A percentile compares a stretch with the other conserved stretches of the same genome.
Evolutionary conservation across 75 land plant species (phyloP).

Genomic region (Picea glauca): DNA sequence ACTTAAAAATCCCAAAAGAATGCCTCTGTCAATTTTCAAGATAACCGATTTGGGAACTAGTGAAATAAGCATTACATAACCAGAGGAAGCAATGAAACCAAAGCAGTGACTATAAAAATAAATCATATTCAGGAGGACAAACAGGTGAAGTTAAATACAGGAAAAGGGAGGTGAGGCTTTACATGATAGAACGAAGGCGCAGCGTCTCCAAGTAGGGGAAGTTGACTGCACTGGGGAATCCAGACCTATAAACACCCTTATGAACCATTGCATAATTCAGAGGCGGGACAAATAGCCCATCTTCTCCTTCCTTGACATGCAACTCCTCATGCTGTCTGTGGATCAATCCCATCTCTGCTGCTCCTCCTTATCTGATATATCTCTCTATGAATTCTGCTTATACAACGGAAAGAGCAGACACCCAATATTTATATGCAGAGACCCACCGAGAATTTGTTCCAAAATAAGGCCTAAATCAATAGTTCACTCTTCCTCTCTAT

Average conservation of each 20-base stretch:
- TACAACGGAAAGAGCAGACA: neutral
- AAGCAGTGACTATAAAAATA: no score
- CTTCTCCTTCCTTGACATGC: slow-evolving; percentile 12
- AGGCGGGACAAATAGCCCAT: slow-evolving; percentile 60
- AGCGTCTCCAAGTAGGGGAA: slow-evolving; percentile 63
- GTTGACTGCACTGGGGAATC: slow-evolving; percentile 63
- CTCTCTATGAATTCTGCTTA: neutral
- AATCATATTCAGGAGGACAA: no score
- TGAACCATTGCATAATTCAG: slow-evolving; percentile 83
- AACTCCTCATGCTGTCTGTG: neutral
- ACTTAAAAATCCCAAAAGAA: no score
- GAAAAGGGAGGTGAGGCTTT: neutral
- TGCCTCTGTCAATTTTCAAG: no score
- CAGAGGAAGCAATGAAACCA: no score
- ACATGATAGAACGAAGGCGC: slow-evolving; percentile 78
- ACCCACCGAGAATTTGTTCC: neutral
- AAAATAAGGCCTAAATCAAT: neutral
- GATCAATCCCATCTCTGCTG: slow-evolving; percentile 7
- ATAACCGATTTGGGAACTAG: no score
- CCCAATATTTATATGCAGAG: neutral
- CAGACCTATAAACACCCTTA: slow-evolving; percentile 77
- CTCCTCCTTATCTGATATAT: neutral
- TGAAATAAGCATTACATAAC: no score
- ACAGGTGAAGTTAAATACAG: no score
- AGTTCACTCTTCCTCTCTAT: neutral